These are phyloP conservation scores for Colletotrichum scovillei DNA, from an alignment of 2,329 filamentous ascomycete genomes.

Conservation along the genomic window DNA sequence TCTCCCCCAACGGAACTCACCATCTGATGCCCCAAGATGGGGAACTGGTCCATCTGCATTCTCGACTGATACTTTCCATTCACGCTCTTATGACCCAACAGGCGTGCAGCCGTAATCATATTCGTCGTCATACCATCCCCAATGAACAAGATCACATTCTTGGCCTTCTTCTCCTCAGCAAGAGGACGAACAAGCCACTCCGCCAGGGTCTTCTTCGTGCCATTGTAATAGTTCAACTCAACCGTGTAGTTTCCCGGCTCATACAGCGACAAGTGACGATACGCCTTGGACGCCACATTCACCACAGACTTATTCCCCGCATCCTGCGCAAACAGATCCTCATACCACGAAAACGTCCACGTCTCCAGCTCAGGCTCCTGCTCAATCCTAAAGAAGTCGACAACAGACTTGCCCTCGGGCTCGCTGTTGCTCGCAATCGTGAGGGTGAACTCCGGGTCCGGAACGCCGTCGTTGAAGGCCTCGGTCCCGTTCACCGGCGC, in stretches of 20 bases:
- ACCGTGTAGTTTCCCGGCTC: constrained; percentile 85
- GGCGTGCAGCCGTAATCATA: constrained; percentile 81
- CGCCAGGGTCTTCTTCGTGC: constrained; percentile 73
- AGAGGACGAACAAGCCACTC: constrained; percentile 82
- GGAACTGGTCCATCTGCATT: constrained; percentile 85
- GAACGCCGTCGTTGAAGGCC: constrained; percentile 72
- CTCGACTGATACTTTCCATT: constrained; percentile 85
- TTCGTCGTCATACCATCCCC: constrained; percentile 78
- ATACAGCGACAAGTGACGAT: constrained; percentile 78
- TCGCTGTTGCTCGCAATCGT: constrained; percentile 75
- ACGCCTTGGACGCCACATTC: constrained; percentile 83
- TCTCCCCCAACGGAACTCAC: constrained; percentile 56
- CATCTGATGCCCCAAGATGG: constrained; percentile 87
- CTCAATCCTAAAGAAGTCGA: constrained; percentile 77
- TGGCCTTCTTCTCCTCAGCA: constrained; percentile 76
- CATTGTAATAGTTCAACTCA: constrained; percentile 79
- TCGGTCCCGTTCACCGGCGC: constrained; percentile 85
- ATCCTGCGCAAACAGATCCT: constrained; percentile 84
- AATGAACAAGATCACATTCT: constrained; percentile 89
- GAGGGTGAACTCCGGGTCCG: constrained; percentile 81
- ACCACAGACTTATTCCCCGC: constrained; percentile 76
- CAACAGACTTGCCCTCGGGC: constrained; percentile 61
- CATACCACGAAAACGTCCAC: constrained; percentile 86
- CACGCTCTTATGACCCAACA: constrained; percentile 84
- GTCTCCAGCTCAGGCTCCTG: constrained; percentile 82